Evolutionary conservation across 306 rosid species (phyloP).

Genomic region (Amphicarpaea edgeworthii): DNA sequence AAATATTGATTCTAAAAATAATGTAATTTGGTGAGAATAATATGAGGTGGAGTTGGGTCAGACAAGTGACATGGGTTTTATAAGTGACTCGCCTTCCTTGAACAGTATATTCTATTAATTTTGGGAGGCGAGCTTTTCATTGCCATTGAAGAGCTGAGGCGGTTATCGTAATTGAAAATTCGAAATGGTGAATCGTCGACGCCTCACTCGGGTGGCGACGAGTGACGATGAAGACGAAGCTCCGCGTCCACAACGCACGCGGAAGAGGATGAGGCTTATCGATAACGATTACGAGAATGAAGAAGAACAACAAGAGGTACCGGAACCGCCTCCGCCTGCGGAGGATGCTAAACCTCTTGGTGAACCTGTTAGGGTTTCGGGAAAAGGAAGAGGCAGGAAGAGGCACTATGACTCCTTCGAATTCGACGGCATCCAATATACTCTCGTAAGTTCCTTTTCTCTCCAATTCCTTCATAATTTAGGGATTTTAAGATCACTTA

Average conservation of each 20-base stretch:
- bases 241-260: slow-evolving; percentile 47
- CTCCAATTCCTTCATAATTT: neutral
- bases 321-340: slow-evolving; percentile 30
- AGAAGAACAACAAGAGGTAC: neutral
- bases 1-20: no score
- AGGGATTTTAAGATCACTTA: neutral
- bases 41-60: no score
- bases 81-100: no score
- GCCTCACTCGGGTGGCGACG: slow-evolving; percentile 73
- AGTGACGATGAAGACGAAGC: slow-evolving; percentile 83
- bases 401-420: slow-evolving; percentile 75
- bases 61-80: no score
- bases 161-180: neutral
- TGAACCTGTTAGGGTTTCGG: slow-evolving; percentile 66
- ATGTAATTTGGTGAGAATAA: no score
- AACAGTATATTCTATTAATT: no score
- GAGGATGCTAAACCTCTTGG: slow-evolving; percentile 89
- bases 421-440: slow-evolving; percentile 76
- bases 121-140: no score
- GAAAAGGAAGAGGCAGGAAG: slow-evolving; percentile 78
- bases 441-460: slow-evolving; percentile 57
- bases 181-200: slow-evolving; percentile 76
- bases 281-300: slow-evolving; percentile 62
- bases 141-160: neutral
- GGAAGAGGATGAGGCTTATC: slow-evolving; percentile 67